A percentile compares a stretch with the other conserved stretches of the same genome.
Conservation (phyloP, 2,329 filamentous ascomycete genomes). For the Microcyclosporella mali region DNA sequence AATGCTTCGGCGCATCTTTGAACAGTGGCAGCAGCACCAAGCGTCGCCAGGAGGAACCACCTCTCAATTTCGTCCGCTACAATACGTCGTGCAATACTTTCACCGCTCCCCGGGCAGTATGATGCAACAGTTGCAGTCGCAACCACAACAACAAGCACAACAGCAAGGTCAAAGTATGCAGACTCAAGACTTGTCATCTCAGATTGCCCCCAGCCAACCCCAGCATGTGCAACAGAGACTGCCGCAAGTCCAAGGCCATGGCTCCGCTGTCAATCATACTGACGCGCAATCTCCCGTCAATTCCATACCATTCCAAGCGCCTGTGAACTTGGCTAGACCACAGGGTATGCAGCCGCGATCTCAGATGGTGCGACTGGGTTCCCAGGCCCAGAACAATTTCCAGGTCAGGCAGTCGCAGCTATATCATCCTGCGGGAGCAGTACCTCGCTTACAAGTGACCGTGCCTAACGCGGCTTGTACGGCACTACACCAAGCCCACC, state of each 20-base stretch:
- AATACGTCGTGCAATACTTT: constrained; percentile 9
- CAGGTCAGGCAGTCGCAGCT: too few relatives aligned
- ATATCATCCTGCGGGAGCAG: constrained; percentile 3
- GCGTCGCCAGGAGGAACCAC: neutral
- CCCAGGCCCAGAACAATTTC: too few relatives aligned
- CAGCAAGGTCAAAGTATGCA: constrained; percentile 1
- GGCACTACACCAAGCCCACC: constrained; percentile 54
- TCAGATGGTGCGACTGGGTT: too few relatives aligned
- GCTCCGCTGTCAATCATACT: neutral
- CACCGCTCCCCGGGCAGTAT: constrained; percentile 1
- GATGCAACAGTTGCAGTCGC: constrained; percentile 9
- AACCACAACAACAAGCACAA: constrained; percentile 8
- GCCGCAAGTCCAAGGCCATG: constrained; percentile 3
- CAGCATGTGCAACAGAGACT: constrained; percentile 1
- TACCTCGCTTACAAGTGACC: constrained; percentile 33
- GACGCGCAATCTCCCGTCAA: neutral
- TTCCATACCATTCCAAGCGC: neutral
- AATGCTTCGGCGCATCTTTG: constrained; percentile 9
- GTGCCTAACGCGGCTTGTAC: constrained; percentile 41
- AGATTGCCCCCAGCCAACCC: neutral
- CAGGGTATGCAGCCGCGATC: too few relatives aligned
- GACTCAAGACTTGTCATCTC: neutral
- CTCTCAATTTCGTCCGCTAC: constrained; percentile 1
- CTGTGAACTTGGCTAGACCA: neutral
- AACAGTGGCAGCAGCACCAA: constrained; percentile 5